Evolutionary conservation across 2,329 filamentous ascomycete genomes (phyloP).

Genomic region (Dactylonectria macrodidyma): DNA sequence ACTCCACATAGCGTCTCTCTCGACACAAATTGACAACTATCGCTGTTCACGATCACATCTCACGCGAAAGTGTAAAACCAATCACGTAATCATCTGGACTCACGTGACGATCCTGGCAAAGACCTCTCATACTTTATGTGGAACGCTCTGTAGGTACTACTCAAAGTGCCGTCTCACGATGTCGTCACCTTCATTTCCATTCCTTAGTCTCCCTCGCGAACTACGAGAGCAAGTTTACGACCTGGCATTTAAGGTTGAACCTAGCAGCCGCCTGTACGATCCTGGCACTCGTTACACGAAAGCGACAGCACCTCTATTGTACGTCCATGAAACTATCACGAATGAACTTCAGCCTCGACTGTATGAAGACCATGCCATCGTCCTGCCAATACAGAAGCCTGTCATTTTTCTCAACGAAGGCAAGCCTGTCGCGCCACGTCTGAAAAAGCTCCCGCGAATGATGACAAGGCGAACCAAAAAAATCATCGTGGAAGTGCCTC

Average conservation of each 20-base stretch:
- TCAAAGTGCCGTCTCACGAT: neutral
- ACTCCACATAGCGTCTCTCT: no score
- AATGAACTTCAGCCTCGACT: slow-evolving; percentile 15
- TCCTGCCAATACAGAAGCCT: slow-evolving; percentile 23
- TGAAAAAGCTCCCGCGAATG: slow-evolving; percentile 2
- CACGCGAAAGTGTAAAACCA: no score
- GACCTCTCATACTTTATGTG: no score
- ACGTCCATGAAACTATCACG: slow-evolving; percentile 16
- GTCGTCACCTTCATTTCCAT: neutral
- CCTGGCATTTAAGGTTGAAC: slow-evolving; percentile 1
- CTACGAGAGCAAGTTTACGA: slow-evolving; percentile 22
- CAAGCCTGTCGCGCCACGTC: neutral
- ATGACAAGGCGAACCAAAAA: slow-evolving; percentile 10
- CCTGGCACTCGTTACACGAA: slow-evolving; percentile 20
- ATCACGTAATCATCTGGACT: no score
- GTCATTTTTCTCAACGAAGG: neutral
- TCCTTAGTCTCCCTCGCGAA: slow-evolving; percentile 19
- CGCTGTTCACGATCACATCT: no score
- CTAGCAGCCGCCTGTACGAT: slow-evolving; percentile 8
- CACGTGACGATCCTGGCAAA: no score
- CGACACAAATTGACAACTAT: no score
- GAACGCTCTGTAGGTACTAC: no score
- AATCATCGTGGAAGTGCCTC: slow-evolving; percentile 6
- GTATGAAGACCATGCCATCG: slow-evolving; percentile 18
- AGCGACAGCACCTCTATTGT: slow-evolving; percentile 9